Evolutionary conservation across 176 grass and related monocot species (phyloP), one percentile per base, ranked within the genome.

Genomic region (Poa pratensis): DNA sequence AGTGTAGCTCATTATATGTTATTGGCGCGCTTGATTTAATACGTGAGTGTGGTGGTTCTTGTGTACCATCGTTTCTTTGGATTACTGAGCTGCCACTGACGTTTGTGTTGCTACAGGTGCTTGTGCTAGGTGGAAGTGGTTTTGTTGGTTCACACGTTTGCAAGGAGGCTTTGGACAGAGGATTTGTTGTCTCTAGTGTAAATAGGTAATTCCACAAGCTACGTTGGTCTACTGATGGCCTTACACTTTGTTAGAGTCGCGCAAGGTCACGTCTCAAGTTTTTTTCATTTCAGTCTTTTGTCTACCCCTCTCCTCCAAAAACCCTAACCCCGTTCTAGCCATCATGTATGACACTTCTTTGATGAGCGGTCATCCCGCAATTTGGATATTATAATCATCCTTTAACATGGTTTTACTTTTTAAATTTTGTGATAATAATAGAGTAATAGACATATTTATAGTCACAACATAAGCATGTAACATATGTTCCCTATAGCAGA

Each of bases 111-210:
- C 19, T 83, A 62, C 78, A 97, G 96, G 66, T 95, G 13, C 83
- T 98, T 72, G 93, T 98, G 46, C 87, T 98, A 42, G 96, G 96
- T 77, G 96, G 96, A 80, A 98, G 89, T 84, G 96, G 96, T 61
- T 98, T 95, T 60, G 93, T 98, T 65, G 96, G 96, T 81, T 98
- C 93, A 43, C 93, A 98, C 14, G 83, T 98, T 87, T 95, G 93
- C 89, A 95, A 90, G 82, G 93, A 95, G 74, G 96, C 93, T 76
- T 87, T 98, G 87, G 87, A 92, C 34, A 86, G 63, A 75, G 93
- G 89, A 63, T 90, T 98, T 70, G 78, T 85, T 81, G 96, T 98
- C 70, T 90, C 85, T 82, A 98, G 96, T 87, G 85, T 98, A 74
- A 98, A 92, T 89, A 91, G 95, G 95, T 95, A 83, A 77, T 27